phyloP scores from a whole-genome alignment of 768 basidiomycete species.

The Panellus pusillus region DNA sequence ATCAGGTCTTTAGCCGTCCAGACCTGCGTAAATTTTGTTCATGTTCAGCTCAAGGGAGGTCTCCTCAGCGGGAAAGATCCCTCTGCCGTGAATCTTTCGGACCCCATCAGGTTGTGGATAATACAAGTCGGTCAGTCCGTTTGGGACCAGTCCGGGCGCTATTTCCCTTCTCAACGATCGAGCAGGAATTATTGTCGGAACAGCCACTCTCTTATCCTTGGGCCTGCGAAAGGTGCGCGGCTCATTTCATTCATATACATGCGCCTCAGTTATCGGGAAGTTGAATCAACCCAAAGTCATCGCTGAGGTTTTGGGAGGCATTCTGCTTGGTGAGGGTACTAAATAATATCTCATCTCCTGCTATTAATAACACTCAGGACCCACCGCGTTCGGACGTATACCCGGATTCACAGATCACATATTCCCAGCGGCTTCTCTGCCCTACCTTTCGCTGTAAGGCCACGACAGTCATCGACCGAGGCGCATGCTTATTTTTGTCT shows the following conservation, averaged over 20 bases:
- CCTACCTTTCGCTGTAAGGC: conserved; percentile 68
- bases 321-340: conserved; percentile 61
- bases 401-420: conserved; percentile 86
- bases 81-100: conserved; percentile 55
- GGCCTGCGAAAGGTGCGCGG: conserved; percentile 40
- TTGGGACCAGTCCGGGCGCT: neutral
- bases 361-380: conserved; percentile 33
- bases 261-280: conserved; percentile 28
- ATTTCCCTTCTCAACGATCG: too few species aligned
- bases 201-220: conserved; percentile 75
- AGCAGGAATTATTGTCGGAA: conserved; percentile 78
- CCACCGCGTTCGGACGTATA: conserved; percentile 68
- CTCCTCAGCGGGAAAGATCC: conserved; percentile 77
- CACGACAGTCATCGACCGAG: too few species aligned
- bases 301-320: conserved; percentile 84
- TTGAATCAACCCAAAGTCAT: conserved; percentile 86
- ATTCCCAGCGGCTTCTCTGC: conserved; percentile 69
- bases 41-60: conserved; percentile 52
- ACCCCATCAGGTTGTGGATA: conserved; percentile 78
- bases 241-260: too few species aligned
- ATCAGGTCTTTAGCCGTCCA: conserved; percentile 35
- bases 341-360: too few species aligned
- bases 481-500: too few species aligned
- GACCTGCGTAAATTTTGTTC: neutral
- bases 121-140: conserved; percentile 67